Base-by-base conservation (phyloP, 331 rosid genomes). In the Quercus tomentella region DNA sequence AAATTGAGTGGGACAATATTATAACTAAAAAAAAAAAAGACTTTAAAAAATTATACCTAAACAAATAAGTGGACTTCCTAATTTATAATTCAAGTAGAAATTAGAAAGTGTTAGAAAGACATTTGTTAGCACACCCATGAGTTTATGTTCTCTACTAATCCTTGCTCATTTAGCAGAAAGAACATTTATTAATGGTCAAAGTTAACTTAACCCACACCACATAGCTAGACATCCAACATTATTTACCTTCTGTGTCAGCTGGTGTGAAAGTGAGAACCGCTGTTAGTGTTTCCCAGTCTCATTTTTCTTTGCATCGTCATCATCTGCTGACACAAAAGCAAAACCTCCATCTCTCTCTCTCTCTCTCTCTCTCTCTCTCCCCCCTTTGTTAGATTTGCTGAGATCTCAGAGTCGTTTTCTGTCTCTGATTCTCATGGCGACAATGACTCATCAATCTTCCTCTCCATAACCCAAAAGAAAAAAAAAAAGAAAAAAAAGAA, bases 371-470 rank as follows among this genome's bases (percentile, higher is more conserved):
- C 35, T 31, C 35, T 31, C 35, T 31, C 35, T 80, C 41, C 16
- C 56, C 49, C 73, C 66, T 51, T 71, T 60, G 45, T 79, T 49
- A 77, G 84, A 83, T 81, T 65, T 62, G 55, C 71, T 75, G 61
- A 82, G 81, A 77, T 84, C 76, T 69, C 86, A 63, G 81, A 74
- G 88, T 89, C 84, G 76, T 89, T 91, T 81, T 82, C 51, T 89
- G 75, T 80, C 83, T 78, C 89, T 81, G 87, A 85, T 86, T 89
- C 89, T 87, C 87, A 86, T 84, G 87, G 87, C 82, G 92, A 88
- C 86, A 86, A 70, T 77, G 94, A 82, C 93, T 88, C 90, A 83
- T 88, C 87, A 75, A 23, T 80, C 74, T 77, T 41, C 74, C 51
- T 22, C 37, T 26, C 67, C 30, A n/a, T n/a, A 7, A 35, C 14